Conservation (phyloP, 768 basidiomycete species). For the Kwoniella shandongensis region DNA sequence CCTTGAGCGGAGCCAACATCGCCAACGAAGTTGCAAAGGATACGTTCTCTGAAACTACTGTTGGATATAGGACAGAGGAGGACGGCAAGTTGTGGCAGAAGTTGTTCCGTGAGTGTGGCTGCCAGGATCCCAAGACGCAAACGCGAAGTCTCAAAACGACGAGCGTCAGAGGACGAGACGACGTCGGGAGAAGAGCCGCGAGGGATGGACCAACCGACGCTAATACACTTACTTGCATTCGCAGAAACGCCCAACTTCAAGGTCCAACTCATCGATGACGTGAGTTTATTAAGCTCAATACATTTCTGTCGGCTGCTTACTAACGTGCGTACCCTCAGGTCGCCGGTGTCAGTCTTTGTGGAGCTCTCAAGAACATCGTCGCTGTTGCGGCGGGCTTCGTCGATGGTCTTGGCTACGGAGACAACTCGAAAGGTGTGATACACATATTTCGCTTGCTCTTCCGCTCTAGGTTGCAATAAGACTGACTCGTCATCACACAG, state of each 20-base stretch:
- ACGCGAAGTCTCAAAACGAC: too few species aligned
- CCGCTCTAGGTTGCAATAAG: neutral
- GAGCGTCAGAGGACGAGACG: too few species aligned
- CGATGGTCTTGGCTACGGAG: slow-evolving; percentile 57
- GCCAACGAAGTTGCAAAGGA: slow-evolving; percentile 57
- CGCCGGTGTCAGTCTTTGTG: slow-evolving; percentile 57
- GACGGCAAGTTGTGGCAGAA: slow-evolving; percentile 56
- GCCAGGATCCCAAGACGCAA: neutral
- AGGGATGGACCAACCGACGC: too few species aligned
- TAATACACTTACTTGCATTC: neutral
- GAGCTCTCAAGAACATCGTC: slow-evolving; percentile 59
- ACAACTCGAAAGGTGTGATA: slow-evolving; percentile 54
- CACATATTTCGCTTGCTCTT: neutral
- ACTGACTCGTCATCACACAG: slow-evolving; percentile 28
- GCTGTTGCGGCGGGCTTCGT: slow-evolving; percentile 58
- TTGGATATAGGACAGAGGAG: slow-evolving; percentile 55
- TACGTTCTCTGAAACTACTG: slow-evolving; percentile 58
- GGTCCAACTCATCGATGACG: slow-evolving; percentile 56
- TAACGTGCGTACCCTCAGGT: slow-evolving; percentile 30
- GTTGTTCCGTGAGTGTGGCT: slow-evolving; percentile 52
- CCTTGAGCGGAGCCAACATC: slow-evolving; percentile 59
- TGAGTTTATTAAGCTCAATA: slow-evolving; percentile 16
- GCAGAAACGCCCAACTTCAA: slow-evolving; percentile 53
- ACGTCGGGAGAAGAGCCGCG: too few species aligned
- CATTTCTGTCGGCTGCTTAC: neutral